Conservation (phyloP, 2,329 filamentous ascomycete genomes). For the Claviceps purpurea region DNA sequence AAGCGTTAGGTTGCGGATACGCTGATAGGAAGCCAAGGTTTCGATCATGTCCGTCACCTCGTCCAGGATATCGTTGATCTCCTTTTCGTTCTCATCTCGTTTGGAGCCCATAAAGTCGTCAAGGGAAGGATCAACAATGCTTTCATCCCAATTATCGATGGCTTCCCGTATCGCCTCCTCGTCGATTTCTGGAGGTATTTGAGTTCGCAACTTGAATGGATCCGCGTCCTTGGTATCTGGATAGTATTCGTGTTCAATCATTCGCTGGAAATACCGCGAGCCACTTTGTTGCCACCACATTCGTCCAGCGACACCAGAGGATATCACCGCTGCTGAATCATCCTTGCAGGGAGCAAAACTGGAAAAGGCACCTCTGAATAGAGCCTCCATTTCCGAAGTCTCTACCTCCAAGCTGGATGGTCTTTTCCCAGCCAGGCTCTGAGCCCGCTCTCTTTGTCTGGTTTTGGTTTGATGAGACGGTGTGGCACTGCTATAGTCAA, state of each 20-base stretch:
- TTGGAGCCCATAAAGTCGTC: conserved; percentile 38
- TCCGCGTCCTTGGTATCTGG: conserved; percentile 26
- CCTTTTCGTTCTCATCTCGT: conserved; percentile 48
- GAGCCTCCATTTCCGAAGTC: conserved; percentile 54
- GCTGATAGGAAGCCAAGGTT: conserved; percentile 64
- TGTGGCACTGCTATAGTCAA: conserved; percentile 54
- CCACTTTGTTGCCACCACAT: conserved; percentile 69
- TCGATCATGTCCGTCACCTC: conserved; percentile 66
- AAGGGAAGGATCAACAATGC: conserved; percentile 42
- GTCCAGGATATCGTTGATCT: conserved; percentile 54
- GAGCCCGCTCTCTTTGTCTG: conserved; percentile 58
- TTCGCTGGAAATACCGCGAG: conserved; percentile 49
- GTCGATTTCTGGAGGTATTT: conserved; percentile 29
- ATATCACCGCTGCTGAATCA: conserved; percentile 56
- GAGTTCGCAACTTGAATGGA: conserved; percentile 18
- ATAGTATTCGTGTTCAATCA: conserved; percentile 41
- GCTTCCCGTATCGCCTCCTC: conserved; percentile 38
- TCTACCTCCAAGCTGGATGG: conserved; percentile 42
- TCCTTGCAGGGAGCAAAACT: conserved; percentile 68
- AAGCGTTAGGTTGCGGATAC: conserved; percentile 60
- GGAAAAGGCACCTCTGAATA: conserved; percentile 67
- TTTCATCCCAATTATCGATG: conserved; percentile 46
- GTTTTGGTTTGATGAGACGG: conserved; percentile 40
- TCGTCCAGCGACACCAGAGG: conserved; percentile 51
- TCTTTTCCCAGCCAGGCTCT: conserved; percentile 51